Conservation (phyloP, 164 flowering plant species). For the Annona squamosa region DNA sequence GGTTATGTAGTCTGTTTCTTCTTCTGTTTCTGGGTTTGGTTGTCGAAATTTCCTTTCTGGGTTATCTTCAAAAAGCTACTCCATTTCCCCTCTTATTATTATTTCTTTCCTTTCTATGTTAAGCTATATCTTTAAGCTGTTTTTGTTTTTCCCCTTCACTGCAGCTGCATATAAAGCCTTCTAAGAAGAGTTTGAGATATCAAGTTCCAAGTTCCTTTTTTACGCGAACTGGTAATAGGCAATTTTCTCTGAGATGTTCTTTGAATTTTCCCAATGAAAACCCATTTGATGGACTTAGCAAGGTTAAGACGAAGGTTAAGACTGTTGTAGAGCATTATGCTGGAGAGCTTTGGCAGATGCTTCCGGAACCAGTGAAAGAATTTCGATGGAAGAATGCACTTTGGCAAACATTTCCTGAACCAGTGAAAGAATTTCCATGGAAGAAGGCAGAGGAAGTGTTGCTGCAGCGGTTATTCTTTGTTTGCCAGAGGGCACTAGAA, state of each 20-base stretch:
- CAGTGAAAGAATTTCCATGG: constrained; percentile 59
- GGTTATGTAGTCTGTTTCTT: no score
- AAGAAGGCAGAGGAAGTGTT: constrained; percentile 34
- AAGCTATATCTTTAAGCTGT: neutral
- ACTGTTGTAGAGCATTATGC: constrained; percentile 15
- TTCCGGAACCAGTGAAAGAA: constrained; percentile 39
- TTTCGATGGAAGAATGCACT: constrained; percentile 63
- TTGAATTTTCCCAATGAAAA: constrained; percentile 17
- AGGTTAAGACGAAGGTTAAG: constrained; percentile 18
- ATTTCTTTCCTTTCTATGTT: neutral
- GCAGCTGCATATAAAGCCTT: constrained; percentile 11
- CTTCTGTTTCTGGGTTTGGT: neutral
- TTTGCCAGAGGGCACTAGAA: constrained; percentile 37
- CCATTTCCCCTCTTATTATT: neutral
- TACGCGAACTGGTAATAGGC: neutral
- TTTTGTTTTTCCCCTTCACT: neutral
- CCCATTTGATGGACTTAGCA: constrained; percentile 21
- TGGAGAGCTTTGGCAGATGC: constrained; percentile 22
- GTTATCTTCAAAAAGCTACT: neutral
- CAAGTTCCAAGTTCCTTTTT: neutral
- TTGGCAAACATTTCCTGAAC: constrained; percentile 26
- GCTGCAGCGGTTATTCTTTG: constrained; percentile 20
- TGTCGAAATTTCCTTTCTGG: neutral
- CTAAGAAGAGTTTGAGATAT: constrained; percentile 2
- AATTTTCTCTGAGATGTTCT: constrained; percentile 6